These are phyloP conservation scores for Aspergillus sojae DNA, from an alignment of 2,329 filamentous ascomycete species.

Conservation along the genomic window DNA sequence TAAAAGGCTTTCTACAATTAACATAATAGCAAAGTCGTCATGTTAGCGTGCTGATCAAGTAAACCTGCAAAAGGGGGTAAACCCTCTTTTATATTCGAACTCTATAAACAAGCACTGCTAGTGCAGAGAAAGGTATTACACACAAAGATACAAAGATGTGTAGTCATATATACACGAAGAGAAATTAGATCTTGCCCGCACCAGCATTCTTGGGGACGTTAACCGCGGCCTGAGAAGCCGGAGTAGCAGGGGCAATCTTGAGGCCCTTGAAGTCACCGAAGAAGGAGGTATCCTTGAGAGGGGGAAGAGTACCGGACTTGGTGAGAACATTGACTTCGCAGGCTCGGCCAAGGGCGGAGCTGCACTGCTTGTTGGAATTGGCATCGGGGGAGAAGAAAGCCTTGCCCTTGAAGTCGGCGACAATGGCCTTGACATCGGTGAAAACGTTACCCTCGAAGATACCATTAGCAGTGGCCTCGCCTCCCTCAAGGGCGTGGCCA, in stretches of 20 bases:
- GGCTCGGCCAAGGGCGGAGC: not conserved
- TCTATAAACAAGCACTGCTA: not conserved
- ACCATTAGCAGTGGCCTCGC: not conserved
- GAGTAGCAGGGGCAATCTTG: not conserved
- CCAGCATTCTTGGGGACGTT: not conserved
- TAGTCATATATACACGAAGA: not conserved
- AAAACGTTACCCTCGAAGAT: not conserved
- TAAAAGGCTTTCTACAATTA: too few species aligned
- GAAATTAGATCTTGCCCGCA: not conserved
- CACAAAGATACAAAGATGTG: not conserved
- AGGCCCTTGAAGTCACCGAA: not conserved
- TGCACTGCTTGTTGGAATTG: not conserved
- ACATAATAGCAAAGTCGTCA: too few species aligned
- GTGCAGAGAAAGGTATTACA: not conserved
- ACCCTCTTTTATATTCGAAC: not conserved
- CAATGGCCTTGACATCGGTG: not conserved
- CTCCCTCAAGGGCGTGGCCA: constrained; percentile 58
- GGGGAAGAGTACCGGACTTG: not conserved
- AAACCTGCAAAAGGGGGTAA: too few species aligned
- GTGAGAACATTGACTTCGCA: not conserved
- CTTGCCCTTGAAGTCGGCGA: not conserved
- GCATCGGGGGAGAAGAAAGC: not conserved
- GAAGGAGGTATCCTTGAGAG: not conserved
- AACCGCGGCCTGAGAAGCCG: not conserved
- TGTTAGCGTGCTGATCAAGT: too few species aligned